phyloP scores from a whole-genome alignment of 345 rosid species.

The Raphanus sativus region DNA sequence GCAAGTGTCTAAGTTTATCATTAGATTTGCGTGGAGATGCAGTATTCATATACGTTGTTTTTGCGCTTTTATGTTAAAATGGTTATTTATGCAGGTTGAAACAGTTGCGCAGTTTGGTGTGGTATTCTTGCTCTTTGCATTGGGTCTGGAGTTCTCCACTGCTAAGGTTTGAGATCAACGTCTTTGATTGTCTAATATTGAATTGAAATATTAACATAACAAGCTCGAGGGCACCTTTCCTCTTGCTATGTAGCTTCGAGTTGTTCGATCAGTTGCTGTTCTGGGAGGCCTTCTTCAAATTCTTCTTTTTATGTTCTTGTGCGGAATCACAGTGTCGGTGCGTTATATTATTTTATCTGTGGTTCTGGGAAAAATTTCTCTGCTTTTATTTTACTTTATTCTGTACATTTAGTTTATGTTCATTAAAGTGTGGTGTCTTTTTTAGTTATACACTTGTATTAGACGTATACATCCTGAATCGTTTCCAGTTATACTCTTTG shows the following conservation, averaged over 20 bases:
- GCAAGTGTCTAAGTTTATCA: neutral
- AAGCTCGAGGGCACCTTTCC: neutral
- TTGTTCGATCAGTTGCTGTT: conserved; percentile 90
- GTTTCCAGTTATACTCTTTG: neutral
- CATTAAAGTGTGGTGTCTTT: neutral
- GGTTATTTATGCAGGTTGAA: conserved; percentile 58
- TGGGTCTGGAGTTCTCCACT: conserved; percentile 87
- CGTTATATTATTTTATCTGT: neutral
- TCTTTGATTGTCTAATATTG: conserved; percentile 5
- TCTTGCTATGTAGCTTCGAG: conserved; percentile 65
- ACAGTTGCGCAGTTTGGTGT: conserved; percentile 98
- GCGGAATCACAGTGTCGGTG: conserved; percentile 80
- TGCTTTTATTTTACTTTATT: neutral
- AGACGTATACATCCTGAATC: neutral
- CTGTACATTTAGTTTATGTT: neutral
- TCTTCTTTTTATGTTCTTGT: conserved; percentile 78
- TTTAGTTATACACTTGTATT: neutral
- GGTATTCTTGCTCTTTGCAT: conserved; percentile 82
- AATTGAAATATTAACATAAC: conserved; percentile 11
- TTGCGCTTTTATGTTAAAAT: neutral
- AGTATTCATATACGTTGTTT: neutral
- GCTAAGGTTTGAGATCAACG: conserved; percentile 64
- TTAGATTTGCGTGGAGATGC: neutral
- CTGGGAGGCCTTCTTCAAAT: conserved; percentile 87
- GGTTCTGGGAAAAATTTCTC: too few relatives aligned